Conservation (phyloP, 345 rosid species). For the Dipteronia sinensis region DNA sequence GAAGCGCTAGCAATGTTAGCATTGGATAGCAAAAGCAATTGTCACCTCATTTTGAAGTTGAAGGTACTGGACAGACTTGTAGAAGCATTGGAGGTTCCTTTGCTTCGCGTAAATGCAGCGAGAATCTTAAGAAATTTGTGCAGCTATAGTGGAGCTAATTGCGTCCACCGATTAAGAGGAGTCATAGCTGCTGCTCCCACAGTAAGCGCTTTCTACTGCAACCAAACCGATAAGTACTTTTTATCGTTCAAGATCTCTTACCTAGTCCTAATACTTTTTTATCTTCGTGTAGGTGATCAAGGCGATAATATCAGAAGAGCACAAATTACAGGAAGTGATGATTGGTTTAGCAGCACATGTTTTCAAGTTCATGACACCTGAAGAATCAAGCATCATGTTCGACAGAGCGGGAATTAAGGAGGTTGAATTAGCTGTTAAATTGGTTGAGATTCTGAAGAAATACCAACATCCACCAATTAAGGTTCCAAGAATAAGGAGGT, state of each 20-base stretch:
- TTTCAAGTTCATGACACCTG: too few species aligned
- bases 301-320: too few species aligned
- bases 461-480: slow-evolving; percentile 57
- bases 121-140: slow-evolving; percentile 80
- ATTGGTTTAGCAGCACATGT: too few species aligned
- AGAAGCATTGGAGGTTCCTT: slow-evolving; percentile 53
- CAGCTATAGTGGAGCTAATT: slow-evolving; percentile 45
- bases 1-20: slow-evolving; percentile 89
- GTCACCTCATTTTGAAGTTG: slow-evolving; percentile 65
- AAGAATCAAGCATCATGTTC: slow-evolving; percentile 46
- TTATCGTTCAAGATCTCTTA: neutral
- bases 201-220: slow-evolving; percentile 40
- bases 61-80: slow-evolving; percentile 50
- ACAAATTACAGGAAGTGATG: too few species aligned
- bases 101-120: slow-evolving; percentile 67
- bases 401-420: slow-evolving; percentile 48
- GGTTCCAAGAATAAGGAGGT: slow-evolving; percentile 82
- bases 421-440: slow-evolving; percentile 45
- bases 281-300: too few species aligned
- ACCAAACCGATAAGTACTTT: neutral
- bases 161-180: slow-evolving; percentile 54
- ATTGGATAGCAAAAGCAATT: slow-evolving; percentile 71
- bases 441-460: slow-evolving; percentile 56
- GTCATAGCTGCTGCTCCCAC: slow-evolving; percentile 64
- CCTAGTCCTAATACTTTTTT: slow-evolving; percentile 3